These are phyloP conservation scores for Chamaenerion angustifolium DNA, from an alignment of 345 rosid genomes.

Conservation along the genomic window DNA sequence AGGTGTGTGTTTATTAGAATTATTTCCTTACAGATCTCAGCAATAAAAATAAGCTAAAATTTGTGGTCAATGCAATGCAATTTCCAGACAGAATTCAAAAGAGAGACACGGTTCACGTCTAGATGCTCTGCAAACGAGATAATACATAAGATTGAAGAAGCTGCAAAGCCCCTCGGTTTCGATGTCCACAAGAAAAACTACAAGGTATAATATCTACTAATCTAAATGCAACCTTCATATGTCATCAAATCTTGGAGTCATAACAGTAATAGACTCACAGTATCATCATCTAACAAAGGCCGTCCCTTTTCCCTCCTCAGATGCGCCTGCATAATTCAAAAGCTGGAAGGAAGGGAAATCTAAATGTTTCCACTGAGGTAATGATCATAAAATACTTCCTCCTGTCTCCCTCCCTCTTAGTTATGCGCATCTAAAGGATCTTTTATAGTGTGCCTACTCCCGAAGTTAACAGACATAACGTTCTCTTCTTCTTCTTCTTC, in stretches of 20 bases:
- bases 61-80: too few relatives aligned
- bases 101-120: conserved; percentile 76
- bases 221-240: not conserved
- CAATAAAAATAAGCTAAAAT: too few relatives aligned
- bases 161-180: conserved; percentile 75
- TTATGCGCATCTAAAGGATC: too few relatives aligned
- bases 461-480: too few relatives aligned
- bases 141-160: conserved; percentile 63
- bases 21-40: not conserved
- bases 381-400: not conserved
- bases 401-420: not conserved
- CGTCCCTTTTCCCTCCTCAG: conserved; percentile 16
- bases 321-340: conserved; percentile 73
- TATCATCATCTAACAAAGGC: too few relatives aligned
- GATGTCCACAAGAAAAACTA: conserved; percentile 68
- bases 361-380: conserved; percentile 78
- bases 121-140: conserved; percentile 62
- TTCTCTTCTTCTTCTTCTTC: too few relatives aligned
- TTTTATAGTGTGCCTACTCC: too few relatives aligned
- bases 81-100: conserved; percentile 17
- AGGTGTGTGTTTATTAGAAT: conserved; percentile 29
- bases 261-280: too few relatives aligned
- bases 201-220: conserved; percentile 34
- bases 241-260: not conserved
- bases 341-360: conserved; percentile 89